These are phyloP conservation scores for Phytophthora rubi DNA, from an alignment of 352 stramenopile genomes.

Conservation along the genomic window DNA sequence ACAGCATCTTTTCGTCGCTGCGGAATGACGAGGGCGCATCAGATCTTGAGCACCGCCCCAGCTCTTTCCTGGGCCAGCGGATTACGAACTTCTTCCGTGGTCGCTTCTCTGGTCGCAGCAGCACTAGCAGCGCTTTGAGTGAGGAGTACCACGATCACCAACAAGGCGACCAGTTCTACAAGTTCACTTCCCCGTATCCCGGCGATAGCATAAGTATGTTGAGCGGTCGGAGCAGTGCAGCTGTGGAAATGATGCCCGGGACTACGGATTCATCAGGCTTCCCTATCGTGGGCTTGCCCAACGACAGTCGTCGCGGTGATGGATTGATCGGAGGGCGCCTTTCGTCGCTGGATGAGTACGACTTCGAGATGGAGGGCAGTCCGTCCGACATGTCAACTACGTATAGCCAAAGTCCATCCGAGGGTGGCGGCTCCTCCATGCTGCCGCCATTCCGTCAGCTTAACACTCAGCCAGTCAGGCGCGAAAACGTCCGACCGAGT, in stretches of 20 bases:
- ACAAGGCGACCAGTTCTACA: constrained; percentile 49
- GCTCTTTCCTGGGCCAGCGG: constrained; percentile 48
- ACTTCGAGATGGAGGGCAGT: constrained; percentile 41
- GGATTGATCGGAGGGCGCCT: constrained; percentile 51
- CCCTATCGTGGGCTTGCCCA: constrained; percentile 40
- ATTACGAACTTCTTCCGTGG: constrained; percentile 75
- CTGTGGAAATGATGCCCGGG: constrained; percentile 34
- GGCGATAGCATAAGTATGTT: constrained; percentile 39
- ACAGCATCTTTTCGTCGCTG: constrained; percentile 68
- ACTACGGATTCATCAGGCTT: constrained; percentile 34
- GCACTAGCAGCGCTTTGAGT: constrained; percentile 47
- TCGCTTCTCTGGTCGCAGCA: constrained; percentile 52
- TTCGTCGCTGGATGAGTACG: constrained; percentile 73
- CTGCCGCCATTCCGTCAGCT: constrained; percentile 60
- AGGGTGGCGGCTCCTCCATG: constrained; percentile 24
- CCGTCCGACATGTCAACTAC: constrained; percentile 48
- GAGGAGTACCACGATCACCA: constrained; percentile 44
- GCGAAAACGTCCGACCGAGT: constrained; percentile 49
- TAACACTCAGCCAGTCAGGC: constrained; percentile 49
- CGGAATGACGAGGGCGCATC: constrained; percentile 37
- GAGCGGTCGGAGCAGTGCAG: constrained; percentile 37
- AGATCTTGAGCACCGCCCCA: constrained; percentile 54
- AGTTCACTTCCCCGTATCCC: constrained; percentile 55
- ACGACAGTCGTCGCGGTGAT: constrained; percentile 43
- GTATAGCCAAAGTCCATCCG: constrained; percentile 42